Base-by-base conservation (phyloP, 164 flowering plant genomes). In the Chimonanthus salicifolius region DNA sequence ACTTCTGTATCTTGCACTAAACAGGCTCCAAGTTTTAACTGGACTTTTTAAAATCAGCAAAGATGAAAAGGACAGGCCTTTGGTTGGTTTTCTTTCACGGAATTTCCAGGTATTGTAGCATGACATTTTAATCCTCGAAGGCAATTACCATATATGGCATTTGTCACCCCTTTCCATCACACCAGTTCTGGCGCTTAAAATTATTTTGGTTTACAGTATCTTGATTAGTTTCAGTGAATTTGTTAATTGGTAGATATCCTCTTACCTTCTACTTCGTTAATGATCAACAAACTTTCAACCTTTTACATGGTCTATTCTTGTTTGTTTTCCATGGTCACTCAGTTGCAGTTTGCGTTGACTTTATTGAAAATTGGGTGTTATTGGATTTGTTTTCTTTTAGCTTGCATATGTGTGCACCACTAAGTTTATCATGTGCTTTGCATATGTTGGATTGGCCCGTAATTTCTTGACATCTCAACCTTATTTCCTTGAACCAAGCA, bases 41-140 rank as follows among this genome's bases (percentile, higher is more conserved):
- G 97, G 97, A 50, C 94, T 96, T 62, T 96, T 92, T 76, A 94
- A 94, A 78, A 81, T 96, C 74, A 92, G 98, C 85, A 96, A 82
- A 83, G 91, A 92, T 86, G 98, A 94, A 81, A 96, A 88, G 82
- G 99, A 96, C 79, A 96, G 90, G 81, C 97, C 97, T 20, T 78
- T 94, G 80, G 97, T 90, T 71, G 98, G 84, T 82, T 96, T 96
- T 84, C 92, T 96, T 67, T 84, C 91, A 47, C 96, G 99, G 75
- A 92, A 92, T 83, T 96, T 96, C 78, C 91, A 94, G 99, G 99
- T 96, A 81, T 66, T 62, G 58, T 68, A 13, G 11, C 18, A 3
- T 46, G 49, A 72, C 54, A 33, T 64, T 20, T 47, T 16, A 13
- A 20, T 58, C 62, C 66, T 9, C 6, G 3, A 47, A 15, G 70